Conservation (phyloP, 1,284 basidiomycete genomes). For the Ceratobasidium sp. region DNA sequence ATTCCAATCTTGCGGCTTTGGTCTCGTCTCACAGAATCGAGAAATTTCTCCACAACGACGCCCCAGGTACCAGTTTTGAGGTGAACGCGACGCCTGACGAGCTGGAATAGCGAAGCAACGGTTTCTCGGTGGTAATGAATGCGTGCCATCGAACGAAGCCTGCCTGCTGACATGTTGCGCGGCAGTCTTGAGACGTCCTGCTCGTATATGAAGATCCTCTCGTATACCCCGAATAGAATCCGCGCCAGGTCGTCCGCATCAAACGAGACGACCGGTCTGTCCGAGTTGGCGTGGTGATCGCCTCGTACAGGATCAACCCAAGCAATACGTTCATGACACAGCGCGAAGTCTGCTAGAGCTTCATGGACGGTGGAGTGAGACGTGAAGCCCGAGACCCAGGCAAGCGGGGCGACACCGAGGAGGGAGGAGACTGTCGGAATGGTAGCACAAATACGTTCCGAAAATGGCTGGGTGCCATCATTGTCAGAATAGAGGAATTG, state of each 20-base stretch:
- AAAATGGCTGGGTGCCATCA: background rate
- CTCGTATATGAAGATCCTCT: slow-evolving; percentile 54
- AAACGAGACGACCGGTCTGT: background rate
- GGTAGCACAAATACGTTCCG: slow-evolving; percentile 8
- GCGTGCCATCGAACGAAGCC: background rate
- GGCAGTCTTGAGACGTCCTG: background rate
- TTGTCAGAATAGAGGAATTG: background rate
- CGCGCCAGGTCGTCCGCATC: background rate
- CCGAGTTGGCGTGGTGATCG: background rate
- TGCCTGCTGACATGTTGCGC: background rate
- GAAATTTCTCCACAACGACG: background rate
- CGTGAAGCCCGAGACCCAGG: slow-evolving; percentile 15
- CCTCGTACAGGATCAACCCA: slow-evolving; percentile 21
- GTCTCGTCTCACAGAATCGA: background rate
- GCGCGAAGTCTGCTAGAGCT: background rate
- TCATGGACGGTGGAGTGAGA: slow-evolving; percentile 17
- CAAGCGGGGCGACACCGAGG: slow-evolving; percentile 5
- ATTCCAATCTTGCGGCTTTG: background rate
- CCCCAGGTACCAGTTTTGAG: slow-evolving; percentile 12
- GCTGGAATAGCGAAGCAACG: background rate
- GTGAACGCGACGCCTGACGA: background rate
- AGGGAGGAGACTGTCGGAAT: slow-evolving; percentile 3
- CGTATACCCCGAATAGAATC: slow-evolving; percentile 17
- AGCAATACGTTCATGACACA: slow-evolving; percentile 15
- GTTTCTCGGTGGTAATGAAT: slow-evolving; percentile 16